These are phyloP conservation scores for Coniochaeta sp. DNA, from an alignment of 2,329 filamentous ascomycete genomes.

Conservation along the genomic window DNA sequence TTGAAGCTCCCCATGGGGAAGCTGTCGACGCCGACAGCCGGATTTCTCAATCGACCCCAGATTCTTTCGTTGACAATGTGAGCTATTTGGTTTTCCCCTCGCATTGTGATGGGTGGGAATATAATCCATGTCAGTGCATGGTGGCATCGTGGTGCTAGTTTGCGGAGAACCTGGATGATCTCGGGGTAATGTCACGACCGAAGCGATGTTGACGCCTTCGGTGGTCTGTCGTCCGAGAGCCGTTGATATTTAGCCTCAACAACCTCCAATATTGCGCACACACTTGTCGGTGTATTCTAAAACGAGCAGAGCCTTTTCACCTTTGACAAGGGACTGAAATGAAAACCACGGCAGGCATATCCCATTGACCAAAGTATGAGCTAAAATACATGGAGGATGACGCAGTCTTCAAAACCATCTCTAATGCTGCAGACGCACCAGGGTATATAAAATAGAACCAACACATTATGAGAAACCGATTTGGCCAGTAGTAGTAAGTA, in stretches of 20 bases:
- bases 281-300: background rate
- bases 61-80: background rate
- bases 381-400: background rate
- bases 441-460: background rate
- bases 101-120: slow-evolving; percentile 2
- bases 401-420: background rate
- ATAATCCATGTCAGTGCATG: background rate
- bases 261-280: background rate
- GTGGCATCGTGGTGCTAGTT: background rate
- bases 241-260: background rate
- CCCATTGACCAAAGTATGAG: background rate
- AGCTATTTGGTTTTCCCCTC: background rate
- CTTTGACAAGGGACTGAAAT: background rate
- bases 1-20: background rate
- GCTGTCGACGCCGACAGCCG: background rate
- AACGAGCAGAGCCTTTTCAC: background rate
- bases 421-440: background rate
- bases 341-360: background rate
- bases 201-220: background rate
- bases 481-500: background rate
- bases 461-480: background rate
- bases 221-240: background rate
- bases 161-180: slow-evolving; percentile 2
- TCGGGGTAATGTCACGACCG: slow-evolving; percentile 1
- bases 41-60: background rate